Base-by-base conservation (phyloP, 2,329 filamentous ascomycete genomes). In the Verticillium albo-atrum region DNA sequence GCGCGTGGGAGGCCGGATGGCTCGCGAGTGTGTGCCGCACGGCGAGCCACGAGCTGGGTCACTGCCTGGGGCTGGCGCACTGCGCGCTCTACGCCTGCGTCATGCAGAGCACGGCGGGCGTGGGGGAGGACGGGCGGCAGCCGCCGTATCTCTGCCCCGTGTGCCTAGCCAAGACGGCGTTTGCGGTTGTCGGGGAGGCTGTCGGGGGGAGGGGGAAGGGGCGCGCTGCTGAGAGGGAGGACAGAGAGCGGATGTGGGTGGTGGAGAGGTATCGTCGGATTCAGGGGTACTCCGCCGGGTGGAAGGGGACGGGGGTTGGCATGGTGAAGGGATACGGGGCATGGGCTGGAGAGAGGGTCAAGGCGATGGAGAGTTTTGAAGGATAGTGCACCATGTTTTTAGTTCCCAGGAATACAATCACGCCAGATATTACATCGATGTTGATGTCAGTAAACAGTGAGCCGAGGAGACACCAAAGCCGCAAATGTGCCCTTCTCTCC, bases 41-140 rank as follows among this genome's bases (percentile, higher is more conserved):
- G 0, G 82, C 81, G 1, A 79, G 79, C 2, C 88, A 90, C 67
- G 88, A 91, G 66, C 71, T 90, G 0, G 84, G 86, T 0, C 88
- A 90, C 68, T 90, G 87, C 66, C 80, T 91, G 37, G 85, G 83
- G 0, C 76, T 91, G 15, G 87, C 71, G 7, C 88, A 91, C 67
- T 91, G 88, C 67, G 73, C 82, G 0, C 89, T 85, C 65, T 88
- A 85, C 64, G 84, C 86, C 0, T 89, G 86, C 64, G 76, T 79
- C 2, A 87, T 89, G 85, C 86, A 89, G 67, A 79, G 82, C 4
- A 85, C 83, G 1, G 79, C 80, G 0, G 76, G 78, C 1, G 74
- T 87, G 42, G 74, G 71, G 0, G 87, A 89, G 68, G 86, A 89
- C 66, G 74, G 79, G 2, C 72, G 85, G 50, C 85, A 89, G 66